Base-by-base conservation (phyloP, 371 early-diverging fungal species). In the Haplosporangium sp. region DNA sequence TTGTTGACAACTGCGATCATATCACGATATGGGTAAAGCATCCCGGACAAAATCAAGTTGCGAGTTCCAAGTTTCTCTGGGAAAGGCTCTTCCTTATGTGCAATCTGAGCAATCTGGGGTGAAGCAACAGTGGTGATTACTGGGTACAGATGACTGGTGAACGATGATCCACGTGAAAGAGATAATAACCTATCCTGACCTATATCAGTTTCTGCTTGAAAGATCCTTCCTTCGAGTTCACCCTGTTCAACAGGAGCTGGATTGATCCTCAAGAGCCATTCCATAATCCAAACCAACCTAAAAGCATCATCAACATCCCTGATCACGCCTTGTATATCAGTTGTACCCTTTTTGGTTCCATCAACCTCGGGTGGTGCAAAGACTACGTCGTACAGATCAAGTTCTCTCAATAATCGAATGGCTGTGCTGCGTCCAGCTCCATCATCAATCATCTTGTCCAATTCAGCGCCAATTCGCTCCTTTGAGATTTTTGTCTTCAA, bases 401-500 rank as follows among this genome's bases (percentile, higher is more conserved):
- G 76, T 5, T 84, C 71, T 19, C 85, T 67, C 0, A 93, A 77
- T 48, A 89, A 66, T 58, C 85, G 73, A 11, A 94, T 55, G 0
- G 94, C 87, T 15, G 71, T 72, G 70, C 71, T 73, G 1, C 74
- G 69, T 10, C 78, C 76, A 7, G 76, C 65, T 0, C 65, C 73
- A 69, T 94, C 94, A 27, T 85, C 86, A 42, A 98, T 84, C 95
- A 99, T 99, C 86, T 99, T 99, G 61, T 94, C 94, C 11, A 99
- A 69, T 83, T 99, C 99, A 0, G 87, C 91, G 19, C 98, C 97
- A 56, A 99, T 91, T 39, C 99, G 91, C 76, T 99, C 99, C 65
- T 95, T 89, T 68, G 97, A 96, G 65, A 99, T 95, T 79, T 99
- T 99, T 9, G 85, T 83, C 10, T 73, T 83, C 37, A 99, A 85